Conservation (phyloP, 1,284 basidiomycete species). For the Tranzscheliella williamsii region DNA sequence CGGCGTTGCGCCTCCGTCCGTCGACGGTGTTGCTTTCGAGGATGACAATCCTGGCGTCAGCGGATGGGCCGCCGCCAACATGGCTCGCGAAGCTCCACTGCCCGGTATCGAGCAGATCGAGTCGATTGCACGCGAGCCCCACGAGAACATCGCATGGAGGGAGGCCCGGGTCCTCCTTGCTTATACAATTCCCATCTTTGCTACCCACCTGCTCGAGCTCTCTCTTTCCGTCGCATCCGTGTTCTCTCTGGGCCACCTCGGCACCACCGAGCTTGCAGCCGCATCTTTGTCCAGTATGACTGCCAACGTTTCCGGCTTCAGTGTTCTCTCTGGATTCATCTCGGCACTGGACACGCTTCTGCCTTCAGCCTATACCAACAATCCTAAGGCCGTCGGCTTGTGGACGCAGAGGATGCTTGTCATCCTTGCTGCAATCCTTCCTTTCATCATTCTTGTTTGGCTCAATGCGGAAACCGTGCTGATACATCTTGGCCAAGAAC, state of each 20-base stretch:
- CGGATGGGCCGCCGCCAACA: conserved; percentile 35
- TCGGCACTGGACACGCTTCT: conserved; percentile 85
- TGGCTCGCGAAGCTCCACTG: conserved; percentile 26
- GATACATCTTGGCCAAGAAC: conserved; percentile 78
- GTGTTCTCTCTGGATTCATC: conserved; percentile 69
- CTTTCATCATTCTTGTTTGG: conserved; percentile 65
- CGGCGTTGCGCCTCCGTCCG: conserved; percentile 10
- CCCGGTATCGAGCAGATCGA: conserved; percentile 41
- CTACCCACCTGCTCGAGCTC: conserved; percentile 55
- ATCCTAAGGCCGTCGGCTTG: conserved; percentile 80
- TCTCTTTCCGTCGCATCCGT: conserved; percentile 55
- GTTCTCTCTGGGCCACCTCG: conserved; percentile 57
- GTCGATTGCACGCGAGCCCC: conserved; percentile 31
- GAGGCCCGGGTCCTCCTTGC: conserved; percentile 39
- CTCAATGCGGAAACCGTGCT: conserved; percentile 79
- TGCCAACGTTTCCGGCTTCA: conserved; percentile 57
- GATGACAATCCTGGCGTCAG: conserved; percentile 24
- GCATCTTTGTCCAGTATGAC: conserved; percentile 57
- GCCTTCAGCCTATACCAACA: conserved; percentile 85
- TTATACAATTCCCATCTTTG: conserved; percentile 53
- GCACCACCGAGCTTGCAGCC: conserved; percentile 54
- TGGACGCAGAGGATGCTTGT: conserved; percentile 85
- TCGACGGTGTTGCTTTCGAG: conserved; percentile 18
- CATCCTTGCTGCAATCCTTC: conserved; percentile 60
- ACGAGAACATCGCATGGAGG: conserved; percentile 37